Base-by-base conservation (phyloP, 306 rosid genomes). In the Corylus heterophylla region DNA sequence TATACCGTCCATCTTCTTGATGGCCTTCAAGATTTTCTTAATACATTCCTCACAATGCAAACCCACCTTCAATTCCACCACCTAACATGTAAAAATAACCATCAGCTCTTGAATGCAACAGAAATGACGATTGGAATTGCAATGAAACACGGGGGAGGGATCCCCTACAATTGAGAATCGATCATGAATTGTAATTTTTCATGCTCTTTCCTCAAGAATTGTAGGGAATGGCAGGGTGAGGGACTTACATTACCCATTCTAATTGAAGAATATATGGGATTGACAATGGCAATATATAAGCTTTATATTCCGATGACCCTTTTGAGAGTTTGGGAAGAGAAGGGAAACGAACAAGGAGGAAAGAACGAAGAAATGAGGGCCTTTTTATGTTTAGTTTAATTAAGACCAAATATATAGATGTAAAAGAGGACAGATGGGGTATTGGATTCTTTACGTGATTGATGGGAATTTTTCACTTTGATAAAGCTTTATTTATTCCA, bases 1-100 rank as follows among this genome's bases (percentile, higher is more conserved):
- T 0, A 29, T 83, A 89, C 97, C 97, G 89, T 92, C 86, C 20
- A 91, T 85, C 79, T 94, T 92, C 91, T 92, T 94, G 88, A 89
- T 87, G 83, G 91, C 92, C 85, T 91, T 90, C 75, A 89, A 86
- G 80, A 94, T 92, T 84, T 92, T 92, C 92, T 89, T 92, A 82
- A 92, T 92, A 76, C 98, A 94, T 27, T 94, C 92, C 5, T 87
- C 92, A 42, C 98, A 91, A 81, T 94, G 97, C 83, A 92, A 84
- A 7, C 88, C 91, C 71, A 94, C 97, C 88, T 88, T 94, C 86
- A 94, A 80, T 81, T 94, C 98, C 83, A 94, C 97, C 80, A 91
- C 89, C 95, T 92, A 45, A 78, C 51, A 11, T 0, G 75, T 8
- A 80, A 54, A 74, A 7, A 55, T 9, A 59, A 59, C 66, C 31